phyloP scores from a whole-genome alignment of 176 grass and related monocot species.

The Coix lacrymajobi region DNA sequence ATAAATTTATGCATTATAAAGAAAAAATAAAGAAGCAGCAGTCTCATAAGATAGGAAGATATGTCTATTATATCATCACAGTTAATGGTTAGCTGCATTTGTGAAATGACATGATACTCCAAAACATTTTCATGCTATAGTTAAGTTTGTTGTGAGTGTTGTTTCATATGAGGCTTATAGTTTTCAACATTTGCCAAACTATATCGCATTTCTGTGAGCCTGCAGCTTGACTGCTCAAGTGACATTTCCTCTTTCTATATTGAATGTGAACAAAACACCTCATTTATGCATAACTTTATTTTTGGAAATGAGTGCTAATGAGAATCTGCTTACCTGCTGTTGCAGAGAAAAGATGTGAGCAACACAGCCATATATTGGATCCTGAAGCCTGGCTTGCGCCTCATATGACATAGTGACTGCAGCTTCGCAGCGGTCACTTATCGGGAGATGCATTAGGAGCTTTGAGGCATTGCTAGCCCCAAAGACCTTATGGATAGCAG shows the following conservation, averaged over 20 bases:
- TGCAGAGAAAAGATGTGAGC: conserved; percentile 89
- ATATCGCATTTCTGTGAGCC: not conserved
- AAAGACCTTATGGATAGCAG: conserved; percentile 90
- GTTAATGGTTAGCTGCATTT: not conserved
- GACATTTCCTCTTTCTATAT: not conserved
- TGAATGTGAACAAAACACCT: not conserved
- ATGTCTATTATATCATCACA: not conserved
- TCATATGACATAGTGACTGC: conserved; percentile 87
- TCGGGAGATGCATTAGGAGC: conserved; percentile 67
- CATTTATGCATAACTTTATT: not conserved
- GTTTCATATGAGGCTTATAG: not conserved
- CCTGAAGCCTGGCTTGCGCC: conserved; percentile 76
- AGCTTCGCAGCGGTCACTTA: conserved; percentile 61
- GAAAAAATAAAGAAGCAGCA: not conserved
- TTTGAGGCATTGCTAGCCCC: conserved; percentile 91
- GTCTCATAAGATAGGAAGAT: not conserved
- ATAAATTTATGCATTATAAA: not conserved
- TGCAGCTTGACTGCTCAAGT: not conserved
- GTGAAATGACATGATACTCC: not conserved
- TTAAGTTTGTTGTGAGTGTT: not conserved
- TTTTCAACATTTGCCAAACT: not conserved
- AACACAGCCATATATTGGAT: conserved; percentile 86
- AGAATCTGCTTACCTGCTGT: conserved; percentile 65
- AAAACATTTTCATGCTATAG: not conserved
- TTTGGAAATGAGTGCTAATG: not conserved